A percentile compares a stretch with the other conserved stretches of the same genome.
These are phyloP conservation scores for Colletotrichum viniferum DNA, from an alignment of 2,329 filamentous ascomycete species.

Conservation along the genomic window DNA sequence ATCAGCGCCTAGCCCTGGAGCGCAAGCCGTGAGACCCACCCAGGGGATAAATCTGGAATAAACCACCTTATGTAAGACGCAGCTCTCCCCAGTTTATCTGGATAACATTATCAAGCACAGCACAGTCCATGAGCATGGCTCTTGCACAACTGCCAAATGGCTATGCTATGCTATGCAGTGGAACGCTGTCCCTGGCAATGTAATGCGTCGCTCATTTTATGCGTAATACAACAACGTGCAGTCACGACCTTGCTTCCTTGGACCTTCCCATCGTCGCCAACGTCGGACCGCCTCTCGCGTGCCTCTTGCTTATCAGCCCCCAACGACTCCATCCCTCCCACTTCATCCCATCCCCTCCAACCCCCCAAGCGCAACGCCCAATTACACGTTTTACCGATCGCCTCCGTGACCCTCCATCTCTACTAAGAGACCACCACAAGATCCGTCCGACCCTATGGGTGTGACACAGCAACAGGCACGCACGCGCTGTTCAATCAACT, in stretches of 20 bases:
- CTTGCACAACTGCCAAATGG: not conserved
- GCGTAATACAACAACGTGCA: not conserved
- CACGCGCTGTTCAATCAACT: not conserved
- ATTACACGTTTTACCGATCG: not conserved
- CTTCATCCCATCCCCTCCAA: constrained; percentile 2
- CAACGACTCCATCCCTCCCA: constrained; percentile 6
- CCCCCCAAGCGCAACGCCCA: not conserved
- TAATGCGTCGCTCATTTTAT: constrained; percentile 7
- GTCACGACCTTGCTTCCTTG: not conserved
- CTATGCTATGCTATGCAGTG: not conserved
- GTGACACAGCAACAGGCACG: not conserved
- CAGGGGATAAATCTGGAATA: not conserved
- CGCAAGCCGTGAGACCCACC: not conserved
- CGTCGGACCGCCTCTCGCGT: not conserved
- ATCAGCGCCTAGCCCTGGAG: not conserved
- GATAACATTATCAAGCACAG: not conserved
- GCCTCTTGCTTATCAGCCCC: constrained; percentile 8
- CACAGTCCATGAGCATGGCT: not conserved
- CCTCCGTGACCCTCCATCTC: constrained; percentile 7
- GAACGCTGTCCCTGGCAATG: not conserved
- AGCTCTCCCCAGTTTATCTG: not conserved
- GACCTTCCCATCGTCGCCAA: not conserved
- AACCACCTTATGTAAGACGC: constrained; percentile 4
- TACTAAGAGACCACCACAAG: not conserved
- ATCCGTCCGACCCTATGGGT: not conserved